Percentiles rank a stretch among this genome's conserved stretches.
Conservation (phyloP, 192 early-diverging fungal species). For the Backusella macrospora region DNA sequence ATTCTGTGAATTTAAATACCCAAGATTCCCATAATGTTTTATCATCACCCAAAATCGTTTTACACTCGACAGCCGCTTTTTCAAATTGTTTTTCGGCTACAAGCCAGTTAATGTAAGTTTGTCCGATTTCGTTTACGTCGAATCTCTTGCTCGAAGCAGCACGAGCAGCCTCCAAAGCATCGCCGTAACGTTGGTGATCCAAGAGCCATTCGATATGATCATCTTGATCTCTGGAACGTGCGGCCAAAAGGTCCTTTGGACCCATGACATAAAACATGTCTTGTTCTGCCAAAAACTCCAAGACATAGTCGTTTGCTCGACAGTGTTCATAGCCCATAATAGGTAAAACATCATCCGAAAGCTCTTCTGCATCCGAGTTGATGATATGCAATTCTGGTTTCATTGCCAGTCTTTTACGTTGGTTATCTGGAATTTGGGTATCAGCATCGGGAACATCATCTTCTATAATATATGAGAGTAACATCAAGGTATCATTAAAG, state of each 20-base stretch:
- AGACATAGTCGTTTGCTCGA: conserved; percentile 92
- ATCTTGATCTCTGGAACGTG: conserved; percentile 82
- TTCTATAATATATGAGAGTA: conserved; percentile 71
- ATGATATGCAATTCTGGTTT: conserved; percentile 94
- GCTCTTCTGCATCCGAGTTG: conserved; percentile 74
- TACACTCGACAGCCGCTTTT: conserved; percentile 73
- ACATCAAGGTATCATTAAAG: conserved; percentile 66
- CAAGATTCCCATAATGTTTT: conserved; percentile 86
- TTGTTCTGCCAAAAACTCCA: conserved; percentile 71
- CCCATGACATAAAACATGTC: conserved; percentile 91
- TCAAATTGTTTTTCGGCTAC: conserved; percentile 61
- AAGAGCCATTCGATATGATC: conserved; percentile 96
- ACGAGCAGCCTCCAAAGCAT: conserved; percentile 72
- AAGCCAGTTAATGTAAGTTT: conserved; percentile 78
- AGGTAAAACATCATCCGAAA: conserved; percentile 88
- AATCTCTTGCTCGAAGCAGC: conserved; percentile 54
- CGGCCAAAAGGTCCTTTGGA: conserved; percentile 92
- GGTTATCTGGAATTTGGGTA: conserved; percentile 12
- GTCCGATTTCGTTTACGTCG: conserved; percentile 77
- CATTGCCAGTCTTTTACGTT: conserved; percentile 50
- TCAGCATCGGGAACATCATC: conserved; percentile 56
- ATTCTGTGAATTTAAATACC: conserved; percentile 88
- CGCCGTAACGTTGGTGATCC: conserved; percentile 77
- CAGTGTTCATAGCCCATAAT: conserved; percentile 84
- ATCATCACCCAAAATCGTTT: conserved; percentile 73